These are phyloP conservation scores for Lasiodiplodia gonubiensis DNA, from an alignment of 2,329 filamentous ascomycete species.

Conservation along the genomic window DNA sequence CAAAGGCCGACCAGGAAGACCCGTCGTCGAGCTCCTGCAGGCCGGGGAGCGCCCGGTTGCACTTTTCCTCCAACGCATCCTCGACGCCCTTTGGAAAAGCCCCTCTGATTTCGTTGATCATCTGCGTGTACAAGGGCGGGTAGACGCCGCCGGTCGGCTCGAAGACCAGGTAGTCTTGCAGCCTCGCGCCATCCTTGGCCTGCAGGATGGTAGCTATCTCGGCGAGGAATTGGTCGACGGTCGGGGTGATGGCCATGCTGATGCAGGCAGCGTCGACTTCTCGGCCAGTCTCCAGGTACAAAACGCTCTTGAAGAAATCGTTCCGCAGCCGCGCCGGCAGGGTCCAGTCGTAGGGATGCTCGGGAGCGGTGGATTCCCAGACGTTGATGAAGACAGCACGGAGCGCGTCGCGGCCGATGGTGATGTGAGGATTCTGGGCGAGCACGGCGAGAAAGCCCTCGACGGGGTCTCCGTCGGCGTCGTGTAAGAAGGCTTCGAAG, in stretches of 20 bases:
- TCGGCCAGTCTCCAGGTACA: neutral
- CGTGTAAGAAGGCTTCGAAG: conserved; percentile 8
- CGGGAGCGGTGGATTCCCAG: conserved; percentile 6
- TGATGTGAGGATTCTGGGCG: neutral
- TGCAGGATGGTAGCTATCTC: conserved; percentile 68
- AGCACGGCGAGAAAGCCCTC: conserved; percentile 7
- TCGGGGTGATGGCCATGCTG: conserved; percentile 58
- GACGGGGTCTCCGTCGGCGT: conserved; percentile 13
- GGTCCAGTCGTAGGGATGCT: conserved; percentile 14
- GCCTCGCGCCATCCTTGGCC: conserved; percentile 66
- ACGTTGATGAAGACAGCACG: conserved; percentile 13
- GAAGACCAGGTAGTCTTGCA: conserved; percentile 75
- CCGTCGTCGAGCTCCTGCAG: conserved; percentile 53
- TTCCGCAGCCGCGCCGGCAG: conserved; percentile 12
- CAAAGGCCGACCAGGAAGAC: conserved; percentile 76
- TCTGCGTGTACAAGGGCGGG: conserved; percentile 68
- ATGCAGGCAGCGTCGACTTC: neutral
- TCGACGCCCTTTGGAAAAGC: conserved; percentile 58
- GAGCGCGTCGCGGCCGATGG: conserved; percentile 7
- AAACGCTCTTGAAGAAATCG: conserved; percentile 1
- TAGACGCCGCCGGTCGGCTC: conserved; percentile 66
- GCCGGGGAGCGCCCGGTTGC: conserved; percentile 68
- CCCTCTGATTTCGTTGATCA: conserved; percentile 70
- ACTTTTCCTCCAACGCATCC: conserved; percentile 65
- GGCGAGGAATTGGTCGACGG: conserved; percentile 70